Percentiles rank a stretch among this genome's conserved stretches.
Conservation (phyloP, 208 protist genomes). For the Blastocrithidia nonstop region DNA sequence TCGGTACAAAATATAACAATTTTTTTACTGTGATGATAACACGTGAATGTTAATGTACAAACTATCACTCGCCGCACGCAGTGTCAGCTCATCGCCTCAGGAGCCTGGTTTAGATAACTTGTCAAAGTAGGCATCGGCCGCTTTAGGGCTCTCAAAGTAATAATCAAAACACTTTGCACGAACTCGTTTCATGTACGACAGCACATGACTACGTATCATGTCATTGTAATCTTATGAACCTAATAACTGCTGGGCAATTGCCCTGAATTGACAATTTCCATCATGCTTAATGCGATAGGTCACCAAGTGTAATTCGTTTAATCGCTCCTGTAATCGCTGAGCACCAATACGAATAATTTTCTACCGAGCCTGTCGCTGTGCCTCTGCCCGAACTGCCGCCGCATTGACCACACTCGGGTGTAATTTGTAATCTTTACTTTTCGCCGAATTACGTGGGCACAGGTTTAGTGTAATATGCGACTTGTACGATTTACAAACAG, state of each 20-base stretch:
- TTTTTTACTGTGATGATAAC: conserved; percentile 54
- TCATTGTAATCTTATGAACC: conserved; percentile 74
- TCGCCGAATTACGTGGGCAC: too few relatives aligned
- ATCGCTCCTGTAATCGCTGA: conserved; percentile 30
- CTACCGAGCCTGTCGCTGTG: conserved; percentile 13
- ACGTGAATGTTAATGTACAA: conserved; percentile 76
- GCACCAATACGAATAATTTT: conserved; percentile 48
- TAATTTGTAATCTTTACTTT: too few relatives aligned
- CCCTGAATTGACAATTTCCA: conserved; percentile 83
- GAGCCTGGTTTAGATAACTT: conserved; percentile 28
- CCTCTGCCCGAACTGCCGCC: neutral
- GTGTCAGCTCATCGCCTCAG: conserved; percentile 81
- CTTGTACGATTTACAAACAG: too few relatives aligned
- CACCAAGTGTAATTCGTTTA: conserved; percentile 36
- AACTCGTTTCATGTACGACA: conserved; percentile 66
- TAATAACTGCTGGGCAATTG: conserved; percentile 73
- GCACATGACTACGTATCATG: conserved; percentile 50
- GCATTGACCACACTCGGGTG: conserved; percentile 1
- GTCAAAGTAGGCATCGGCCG: conserved; percentile 52
- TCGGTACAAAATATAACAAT: conserved; percentile 73
- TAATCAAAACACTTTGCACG: conserved; percentile 54
- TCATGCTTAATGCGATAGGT: conserved; percentile 53
- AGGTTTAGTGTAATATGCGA: too few relatives aligned
- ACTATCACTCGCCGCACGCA: conserved; percentile 70
- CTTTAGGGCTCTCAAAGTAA: conserved; percentile 48